A percentile compares a stretch with the other conserved stretches of the same genome.
These are phyloP conservation scores for Mucor mucedo DNA, from an alignment of 371 early-diverging fungal species.

Conservation along the genomic window DNA sequence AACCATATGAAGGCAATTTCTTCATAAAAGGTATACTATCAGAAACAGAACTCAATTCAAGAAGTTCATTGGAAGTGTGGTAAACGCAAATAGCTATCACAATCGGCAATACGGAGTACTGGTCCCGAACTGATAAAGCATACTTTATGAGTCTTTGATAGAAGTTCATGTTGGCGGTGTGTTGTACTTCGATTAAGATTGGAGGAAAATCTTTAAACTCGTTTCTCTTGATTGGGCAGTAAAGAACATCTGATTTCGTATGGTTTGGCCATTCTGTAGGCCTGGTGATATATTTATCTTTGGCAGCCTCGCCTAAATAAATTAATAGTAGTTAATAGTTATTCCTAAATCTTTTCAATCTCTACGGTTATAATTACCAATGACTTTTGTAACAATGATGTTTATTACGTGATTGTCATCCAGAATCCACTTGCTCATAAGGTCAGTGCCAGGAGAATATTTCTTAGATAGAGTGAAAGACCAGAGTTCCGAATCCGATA, in stretches of 20 bases:
- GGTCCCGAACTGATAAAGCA: conserved; percentile 8
- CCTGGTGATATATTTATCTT: neutral
- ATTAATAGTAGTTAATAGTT: neutral
- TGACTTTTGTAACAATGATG: conserved; percentile 9
- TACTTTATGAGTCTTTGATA: conserved; percentile 10
- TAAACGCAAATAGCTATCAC: conserved; percentile 2
- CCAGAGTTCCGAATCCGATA: too few species aligned
- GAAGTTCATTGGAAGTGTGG: conserved; percentile 9
- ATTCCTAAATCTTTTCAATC: neutral
- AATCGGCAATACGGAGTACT: conserved; percentile 8
- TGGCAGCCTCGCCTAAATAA: neutral
- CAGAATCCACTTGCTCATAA: conserved; percentile 12
- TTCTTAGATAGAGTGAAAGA: too few species aligned
- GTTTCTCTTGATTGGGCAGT: neutral
- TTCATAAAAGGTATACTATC: neutral
- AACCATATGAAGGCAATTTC: conserved; percentile 11
- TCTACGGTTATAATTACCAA: neutral
- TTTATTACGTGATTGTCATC: conserved; percentile 1
- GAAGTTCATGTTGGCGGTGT: conserved; percentile 11
- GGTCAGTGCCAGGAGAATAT: conserved; percentile 2
- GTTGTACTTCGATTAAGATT: conserved; percentile 11
- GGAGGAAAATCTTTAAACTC: conserved; percentile 6
- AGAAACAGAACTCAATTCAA: conserved; percentile 10
- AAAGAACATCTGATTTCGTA: conserved; percentile 11
- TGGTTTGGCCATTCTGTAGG: neutral